Evolutionary conservation across 179 eudicot species (phyloP).

Genomic region (Kewa caespitosa): DNA sequence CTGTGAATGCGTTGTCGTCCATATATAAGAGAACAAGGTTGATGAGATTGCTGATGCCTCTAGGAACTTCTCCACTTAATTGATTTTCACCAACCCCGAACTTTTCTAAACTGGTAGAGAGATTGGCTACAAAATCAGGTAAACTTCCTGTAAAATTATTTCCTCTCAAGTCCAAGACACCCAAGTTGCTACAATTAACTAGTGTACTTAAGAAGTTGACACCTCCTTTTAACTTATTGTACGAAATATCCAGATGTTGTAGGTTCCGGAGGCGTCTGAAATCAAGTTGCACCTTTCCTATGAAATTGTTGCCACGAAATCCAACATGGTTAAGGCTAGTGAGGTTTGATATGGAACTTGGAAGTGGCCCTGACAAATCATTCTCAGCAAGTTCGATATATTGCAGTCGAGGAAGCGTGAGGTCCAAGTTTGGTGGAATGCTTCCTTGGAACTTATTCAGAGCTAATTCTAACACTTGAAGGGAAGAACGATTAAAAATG

Average conservation of each 20-base stretch:
- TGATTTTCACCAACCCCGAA: not conserved
- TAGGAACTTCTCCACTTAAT: constrained; percentile 25
- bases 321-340: constrained; percentile 12
- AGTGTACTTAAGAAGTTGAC: constrained; percentile 26
- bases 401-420: constrained; percentile 29
- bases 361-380: constrained; percentile 37
- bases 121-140: constrained; percentile 30
- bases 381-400: constrained; percentile 21
- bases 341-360: constrained; percentile 40
- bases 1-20: not conserved
- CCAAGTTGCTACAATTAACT: constrained; percentile 28
- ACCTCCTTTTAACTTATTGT: constrained; percentile 21
- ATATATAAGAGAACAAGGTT: not conserved
- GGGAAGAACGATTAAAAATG: constrained; percentile 28
- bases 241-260: not conserved
- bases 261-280: constrained; percentile 19
- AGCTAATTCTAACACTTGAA: not conserved
- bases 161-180: not conserved
- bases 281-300: constrained; percentile 23
- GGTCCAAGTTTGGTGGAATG: constrained; percentile 35
- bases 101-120: constrained; percentile 13
- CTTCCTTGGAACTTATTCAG: constrained; percentile 21
- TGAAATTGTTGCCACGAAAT: constrained; percentile 14
- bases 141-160: constrained; percentile 20
- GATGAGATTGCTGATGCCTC: constrained; percentile 19